Evolutionary conservation across 257 asterid genomes (phyloP), one percentile per base, ranked within the genome.

Genomic region (Misopates orontium): DNA sequence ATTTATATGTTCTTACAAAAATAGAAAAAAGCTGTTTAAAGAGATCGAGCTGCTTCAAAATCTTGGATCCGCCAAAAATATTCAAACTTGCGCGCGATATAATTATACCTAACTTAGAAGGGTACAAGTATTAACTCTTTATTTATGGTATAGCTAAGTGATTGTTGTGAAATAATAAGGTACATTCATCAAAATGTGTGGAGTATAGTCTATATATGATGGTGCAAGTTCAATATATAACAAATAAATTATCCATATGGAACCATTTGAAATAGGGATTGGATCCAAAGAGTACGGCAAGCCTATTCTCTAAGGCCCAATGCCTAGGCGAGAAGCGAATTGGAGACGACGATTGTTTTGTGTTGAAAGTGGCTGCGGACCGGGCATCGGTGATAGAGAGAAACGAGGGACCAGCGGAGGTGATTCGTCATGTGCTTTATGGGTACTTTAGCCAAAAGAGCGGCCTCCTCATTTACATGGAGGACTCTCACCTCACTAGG

Each of bases 391-490:
- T 90, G 66, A 75, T 83, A 69, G 96, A 87, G 78, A 75, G 97
- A 48, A 90, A 78, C 78, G 95, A 85, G n/a, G 93, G 95, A 0
- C 93, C 91, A 0, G 96, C 95, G 20, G 97, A 87, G 74, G 94
- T 90, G 45, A 80, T 90, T 25, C 86, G 95, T 6, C 96, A 90
- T 70, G 93, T 87, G 24, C 72, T 90, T 61, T 87, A 87, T 66
- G 97, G 97, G 0, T 90, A 90, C 79, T 90, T 90, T 78, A 82
- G 97, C 82, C 97, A 90, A 73, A 82, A 78, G 79, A 87, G 88
- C 49, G 96, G 96, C 15, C 89, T 90, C 12, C 88, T 90, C 7
- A 73, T 90, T 76, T 85, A 87, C 83, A 78, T 90, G 80, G 96
- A 87, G 68, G 97, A 90, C 73, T 85, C 97, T 9, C 97, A 87